phyloP scores from a whole-genome alignment of 805 yeast species.

The Maudiozyma bulderi region DNA sequence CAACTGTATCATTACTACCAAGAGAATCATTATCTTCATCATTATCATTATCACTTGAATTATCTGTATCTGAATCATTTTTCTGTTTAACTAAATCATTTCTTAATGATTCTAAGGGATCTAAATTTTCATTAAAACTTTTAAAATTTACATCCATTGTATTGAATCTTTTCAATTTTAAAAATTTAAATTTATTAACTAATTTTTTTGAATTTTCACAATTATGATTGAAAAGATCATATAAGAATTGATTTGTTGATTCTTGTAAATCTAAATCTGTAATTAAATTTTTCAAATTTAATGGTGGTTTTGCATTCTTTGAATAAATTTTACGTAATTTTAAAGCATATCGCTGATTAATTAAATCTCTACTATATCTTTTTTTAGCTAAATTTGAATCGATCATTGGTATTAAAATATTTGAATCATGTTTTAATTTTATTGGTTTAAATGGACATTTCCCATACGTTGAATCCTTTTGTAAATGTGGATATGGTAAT shows the following conservation, averaged over 20 bases:
- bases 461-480: slow-evolving; percentile 35
- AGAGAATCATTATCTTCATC: background rate
- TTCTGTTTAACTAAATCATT: background rate
- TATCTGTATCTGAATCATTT: background rate
- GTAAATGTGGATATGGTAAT: slow-evolving; percentile 24
- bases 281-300: background rate
- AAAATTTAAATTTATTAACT: background rate
- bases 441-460: slow-evolving; percentile 62
- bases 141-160: slow-evolving; percentile 4
- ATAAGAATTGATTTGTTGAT: background rate
- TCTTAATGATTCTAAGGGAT: background rate
- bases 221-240: background rate
- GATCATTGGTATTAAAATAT: slow-evolving; percentile 5
- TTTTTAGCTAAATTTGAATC: slow-evolving; percentile 9
- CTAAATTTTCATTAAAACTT: slow-evolving; percentile 7
- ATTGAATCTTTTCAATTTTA: slow-evolving; percentile 3
- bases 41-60: background rate
- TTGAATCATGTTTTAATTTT: slow-evolving; percentile 11
- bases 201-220: slow-evolving; percentile 2
- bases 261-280: background rate
- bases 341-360: slow-evolving; percentile 19
- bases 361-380: slow-evolving; percentile 17
- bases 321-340: slow-evolving; percentile 18
- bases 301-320: slow-evolving; percentile 12
- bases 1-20: slow-evolving; percentile 1